These are phyloP conservation scores for Phlegmacium glaucopus DNA, from an alignment of 768 basidiomycete species.

Conservation along the genomic window DNA sequence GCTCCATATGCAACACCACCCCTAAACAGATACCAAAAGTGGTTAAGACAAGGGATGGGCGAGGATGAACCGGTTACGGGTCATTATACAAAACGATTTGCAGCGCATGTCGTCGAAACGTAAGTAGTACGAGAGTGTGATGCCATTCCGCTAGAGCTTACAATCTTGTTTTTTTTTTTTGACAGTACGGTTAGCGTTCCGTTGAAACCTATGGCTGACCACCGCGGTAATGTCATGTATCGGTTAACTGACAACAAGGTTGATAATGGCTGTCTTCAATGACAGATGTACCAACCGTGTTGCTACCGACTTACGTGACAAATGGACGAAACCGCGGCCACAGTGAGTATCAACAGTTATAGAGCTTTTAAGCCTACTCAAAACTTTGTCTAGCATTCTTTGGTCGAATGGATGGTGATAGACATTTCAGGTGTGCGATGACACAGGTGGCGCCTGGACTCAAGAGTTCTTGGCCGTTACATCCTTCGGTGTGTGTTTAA, in stretches of 20 bases:
- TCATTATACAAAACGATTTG: slow-evolving; percentile 53
- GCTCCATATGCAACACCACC: slow-evolving; percentile 42
- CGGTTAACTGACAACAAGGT: not conserved
- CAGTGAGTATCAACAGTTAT: slow-evolving; percentile 17
- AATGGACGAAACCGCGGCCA: slow-evolving; percentile 22
- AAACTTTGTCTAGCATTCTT: slow-evolving; percentile 39
- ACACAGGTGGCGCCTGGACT: slow-evolving; percentile 50
- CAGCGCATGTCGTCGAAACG: slow-evolving; percentile 46
- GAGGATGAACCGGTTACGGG: slow-evolving; percentile 34
- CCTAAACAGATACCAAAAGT: slow-evolving; percentile 40
- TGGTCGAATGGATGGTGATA: slow-evolving; percentile 50
- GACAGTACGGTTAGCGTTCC: slow-evolving; percentile 54
- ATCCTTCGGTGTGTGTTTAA: slow-evolving; percentile 32
- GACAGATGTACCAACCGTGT: slow-evolving; percentile 39
- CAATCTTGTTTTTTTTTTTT: not conserved
- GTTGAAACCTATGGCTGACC: slow-evolving; percentile 45
- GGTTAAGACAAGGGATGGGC: slow-evolving; percentile 21
- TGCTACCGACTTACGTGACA: slow-evolving; percentile 34
- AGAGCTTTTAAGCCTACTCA: not conserved
- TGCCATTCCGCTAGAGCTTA: slow-evolving; percentile 1
- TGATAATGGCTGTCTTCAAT: not conserved
- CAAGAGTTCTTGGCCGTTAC: slow-evolving; percentile 44
- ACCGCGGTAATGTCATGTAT: slow-evolving; percentile 37
- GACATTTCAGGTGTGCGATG: slow-evolving; percentile 61
- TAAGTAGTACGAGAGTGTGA: slow-evolving; percentile 28